phyloP scores from a whole-genome alignment of 768 basidiomycete genomes.

The Pisolithus tinctorius region DNA sequence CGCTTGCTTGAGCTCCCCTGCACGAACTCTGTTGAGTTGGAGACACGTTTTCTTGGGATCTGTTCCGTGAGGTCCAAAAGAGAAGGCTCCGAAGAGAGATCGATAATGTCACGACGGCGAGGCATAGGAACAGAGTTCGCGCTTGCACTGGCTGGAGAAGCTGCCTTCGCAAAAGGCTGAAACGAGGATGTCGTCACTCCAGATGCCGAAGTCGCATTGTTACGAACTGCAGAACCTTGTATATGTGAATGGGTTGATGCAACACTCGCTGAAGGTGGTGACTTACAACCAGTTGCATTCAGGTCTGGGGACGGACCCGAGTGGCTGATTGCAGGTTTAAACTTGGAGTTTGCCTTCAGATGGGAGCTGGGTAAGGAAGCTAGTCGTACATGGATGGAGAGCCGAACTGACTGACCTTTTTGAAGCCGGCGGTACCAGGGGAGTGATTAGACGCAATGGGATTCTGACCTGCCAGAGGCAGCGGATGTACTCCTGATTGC shows the following conservation, averaged over 20 bases:
- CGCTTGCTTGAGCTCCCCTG: constrained; percentile 24
- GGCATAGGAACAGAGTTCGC: constrained; percentile 8
- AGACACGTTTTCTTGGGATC: constrained; percentile 26
- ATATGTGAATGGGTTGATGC: neutral
- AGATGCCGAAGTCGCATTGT: constrained; percentile 11
- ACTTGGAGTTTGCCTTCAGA: constrained; percentile 29
- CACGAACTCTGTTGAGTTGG: constrained; percentile 12
- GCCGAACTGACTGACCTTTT: constrained; percentile 1
- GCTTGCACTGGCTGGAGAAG: neutral
- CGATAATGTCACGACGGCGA: constrained; percentile 8
- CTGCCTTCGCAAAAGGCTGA: constrained; percentile 33
- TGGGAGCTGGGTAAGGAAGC: neutral
- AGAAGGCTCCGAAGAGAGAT: constrained; percentile 11
- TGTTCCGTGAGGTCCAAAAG: neutral
- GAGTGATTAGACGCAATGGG: neutral
- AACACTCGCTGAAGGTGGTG: neutral
- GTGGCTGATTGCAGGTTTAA: constrained; percentile 36
- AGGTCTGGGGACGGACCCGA: neutral
- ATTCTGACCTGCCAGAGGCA: neutral
- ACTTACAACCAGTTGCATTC: neutral
- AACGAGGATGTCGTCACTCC: constrained; percentile 39
- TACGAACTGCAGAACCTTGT: constrained; percentile 18
- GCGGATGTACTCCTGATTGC: constrained; percentile 26
- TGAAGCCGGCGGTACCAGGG: neutral
- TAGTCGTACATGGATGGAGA: neutral